Evolutionary conservation across 2,329 filamentous ascomycete genomes (phyloP), one percentile per base, ranked within the genome.

Genomic region (Podosphaera fusca): DNA sequence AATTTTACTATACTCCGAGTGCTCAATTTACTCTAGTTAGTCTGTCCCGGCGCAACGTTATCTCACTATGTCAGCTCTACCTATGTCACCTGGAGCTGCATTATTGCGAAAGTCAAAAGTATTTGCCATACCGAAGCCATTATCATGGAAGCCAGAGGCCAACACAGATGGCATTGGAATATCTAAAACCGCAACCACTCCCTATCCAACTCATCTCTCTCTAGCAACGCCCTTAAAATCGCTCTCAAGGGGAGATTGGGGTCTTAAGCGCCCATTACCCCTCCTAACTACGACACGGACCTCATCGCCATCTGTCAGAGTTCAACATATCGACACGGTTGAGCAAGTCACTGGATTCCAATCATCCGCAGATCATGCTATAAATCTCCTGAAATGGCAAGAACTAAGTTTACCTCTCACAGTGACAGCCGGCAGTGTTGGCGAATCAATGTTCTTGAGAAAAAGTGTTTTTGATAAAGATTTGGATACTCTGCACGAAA

Each of bases 321-420:
- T 96, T 63, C 81, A 80, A 64, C 77, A 84, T 59, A 76, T 94
- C 61, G 90, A 96, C 72, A 85, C 87, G 1, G 78, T 81, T 63
- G 88, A 95, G 70, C 84, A 88, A 68, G 77, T 95, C 63, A 95
- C 89, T 66, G 88, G 95, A 66, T 96, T 88, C 70, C 76, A 80
- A 61, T 88, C 85, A 42, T 85, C 88, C 0, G 78, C 82, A 58
- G 87, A 95, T 68, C 87, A 94, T 70, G 78, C 82, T 55, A 72
- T 87, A 63, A 88, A 87, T 6, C 73, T 94, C 57, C 75, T 81
- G 66, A 96, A 95, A 73, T 95, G 84, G 72, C 84, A 87, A 67
- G 86, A 94, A 68, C 74, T 95, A 67, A 76, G 79, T 58, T 71
- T 95, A 56, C 80, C 86, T 4, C 72, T 95, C 59, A 77, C 81